A percentile compares a stretch with the other conserved stretches of the same genome.
These are phyloP conservation scores for Coprinopsis cinerea DNA, from an alignment of 768 basidiomycete genomes.

Conservation along the genomic window DNA sequence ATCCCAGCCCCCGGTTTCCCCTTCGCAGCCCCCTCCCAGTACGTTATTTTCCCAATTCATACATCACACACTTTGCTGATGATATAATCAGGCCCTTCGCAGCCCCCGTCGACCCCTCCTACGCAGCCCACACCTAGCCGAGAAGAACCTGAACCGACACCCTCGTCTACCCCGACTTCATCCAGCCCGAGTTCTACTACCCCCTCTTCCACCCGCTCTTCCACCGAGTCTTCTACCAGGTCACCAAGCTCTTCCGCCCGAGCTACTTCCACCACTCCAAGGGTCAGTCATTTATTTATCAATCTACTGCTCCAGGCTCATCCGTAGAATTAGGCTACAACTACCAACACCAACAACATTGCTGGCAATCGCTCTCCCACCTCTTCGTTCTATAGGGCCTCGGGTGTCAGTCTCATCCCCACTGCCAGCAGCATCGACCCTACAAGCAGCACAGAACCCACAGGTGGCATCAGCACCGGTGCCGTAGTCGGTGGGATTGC, in stretches of 20 bases:
- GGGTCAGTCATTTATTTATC: no score
- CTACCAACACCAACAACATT: conserved; percentile 10
- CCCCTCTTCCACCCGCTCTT: conserved; percentile 1
- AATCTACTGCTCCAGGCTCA: no score
- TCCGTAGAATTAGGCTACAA: no score
- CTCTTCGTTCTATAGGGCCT: conserved; percentile 5
- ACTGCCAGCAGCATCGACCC: conserved; percentile 13
- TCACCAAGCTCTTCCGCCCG: no score
- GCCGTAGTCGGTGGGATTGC: conserved; percentile 38
- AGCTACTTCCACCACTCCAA: no score
- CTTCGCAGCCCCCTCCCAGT: not conserved
- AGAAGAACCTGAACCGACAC: no score
- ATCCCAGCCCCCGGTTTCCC: not conserved
- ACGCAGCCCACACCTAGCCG: not conserved
- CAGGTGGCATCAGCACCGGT: conserved; percentile 30
- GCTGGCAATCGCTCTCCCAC: conserved; percentile 2
- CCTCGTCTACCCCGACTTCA: conserved; percentile 2
- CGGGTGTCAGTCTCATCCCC: conserved; percentile 1
- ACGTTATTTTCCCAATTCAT: not conserved
- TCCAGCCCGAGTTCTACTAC: conserved; percentile 3
- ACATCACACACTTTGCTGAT: no score
- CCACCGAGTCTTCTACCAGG: no score
- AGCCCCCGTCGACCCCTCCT: conserved; percentile 1
- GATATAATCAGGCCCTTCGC: no score
- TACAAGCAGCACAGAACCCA: not conserved